Evolutionary conservation across 1,284 basidiomycete species (phyloP).

Genomic region (Tetrapyrgos nigripes): DNA sequence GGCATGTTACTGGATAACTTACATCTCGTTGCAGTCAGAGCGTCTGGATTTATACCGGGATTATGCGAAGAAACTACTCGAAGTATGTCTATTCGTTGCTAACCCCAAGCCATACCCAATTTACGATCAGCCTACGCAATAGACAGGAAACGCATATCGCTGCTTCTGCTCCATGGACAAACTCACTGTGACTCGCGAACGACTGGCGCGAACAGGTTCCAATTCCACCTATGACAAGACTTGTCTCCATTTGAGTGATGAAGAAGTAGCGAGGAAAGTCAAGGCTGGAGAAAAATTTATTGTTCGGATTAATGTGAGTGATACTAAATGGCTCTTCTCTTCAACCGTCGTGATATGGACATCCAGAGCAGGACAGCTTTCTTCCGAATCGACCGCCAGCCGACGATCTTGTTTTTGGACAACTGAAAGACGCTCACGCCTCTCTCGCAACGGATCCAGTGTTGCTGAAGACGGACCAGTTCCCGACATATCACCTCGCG

Average conservation of each 20-base stretch:
- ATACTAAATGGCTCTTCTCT: slow-evolving; percentile 10
- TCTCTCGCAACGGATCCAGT: slow-evolving; percentile 91
- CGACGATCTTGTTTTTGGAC: slow-evolving; percentile 80
- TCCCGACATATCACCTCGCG: slow-evolving; percentile 97
- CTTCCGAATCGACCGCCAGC: slow-evolving; percentile 54
- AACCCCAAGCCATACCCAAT: neutral
- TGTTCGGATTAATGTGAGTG: slow-evolving; percentile 85
- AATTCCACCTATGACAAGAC: slow-evolving; percentile 85
- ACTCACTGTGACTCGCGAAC: slow-evolving; percentile 70
- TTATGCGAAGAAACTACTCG: slow-evolving; percentile 78
- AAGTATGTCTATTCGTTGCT: slow-evolving; percentile 49
- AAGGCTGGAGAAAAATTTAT: slow-evolving; percentile 80
- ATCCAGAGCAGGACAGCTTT: slow-evolving; percentile 53
- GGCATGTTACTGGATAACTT: slow-evolving; percentile 7
- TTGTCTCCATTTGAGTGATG: slow-evolving; percentile 85
- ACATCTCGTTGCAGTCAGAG: slow-evolving; percentile 71
- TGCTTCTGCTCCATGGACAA: slow-evolving; percentile 89
- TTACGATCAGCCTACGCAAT: slow-evolving; percentile 2
- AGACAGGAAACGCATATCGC: slow-evolving; percentile 91
- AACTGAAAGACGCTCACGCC: slow-evolving; percentile 74
- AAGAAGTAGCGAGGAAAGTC: slow-evolving; percentile 81
- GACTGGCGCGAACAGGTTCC: slow-evolving; percentile 72
- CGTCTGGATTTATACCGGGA: slow-evolving; percentile 83
- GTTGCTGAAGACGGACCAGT: slow-evolving; percentile 90
- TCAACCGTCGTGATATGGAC: slow-evolving; percentile 15